Base-by-base conservation (phyloP, 2,329 filamentous ascomycete genomes). In the Trichoderma sp. region DNA sequence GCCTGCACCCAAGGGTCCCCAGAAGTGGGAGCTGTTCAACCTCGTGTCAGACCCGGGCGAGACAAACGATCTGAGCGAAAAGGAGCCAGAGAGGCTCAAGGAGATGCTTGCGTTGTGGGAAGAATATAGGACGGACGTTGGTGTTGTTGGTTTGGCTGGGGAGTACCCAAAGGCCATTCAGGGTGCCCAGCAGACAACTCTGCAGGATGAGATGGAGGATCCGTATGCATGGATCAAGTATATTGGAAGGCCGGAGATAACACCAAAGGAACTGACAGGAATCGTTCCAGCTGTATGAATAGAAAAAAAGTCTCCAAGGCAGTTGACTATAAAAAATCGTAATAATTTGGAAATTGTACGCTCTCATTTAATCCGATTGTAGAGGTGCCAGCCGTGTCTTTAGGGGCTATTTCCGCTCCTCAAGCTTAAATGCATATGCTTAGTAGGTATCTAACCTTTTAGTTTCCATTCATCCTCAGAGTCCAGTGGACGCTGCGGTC, bases 11-110 rank as follows among this genome's bases (percentile, higher is more conserved):
- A 67, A 59, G 21, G 64, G 64, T 16, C 64, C 64, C n/a, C 64
- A 67, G 13, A 47, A 43, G 53, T 80, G 78, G 79, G 73, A 79
- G 72, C 68, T 80, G 53, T 81, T 76, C 69, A 75, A 80, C 70
- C 59, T 79, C 10, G 62, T 71, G 14, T 67, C 71, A 21, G 78
- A 80, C 57, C 76, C 75, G 5, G 79, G 77, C 5, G 77, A 81
- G 74, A 76, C 74, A 2, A 69, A 73, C 11, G 77, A 81, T 68
- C 47, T 78, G 60, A 69, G 72, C 5, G 72, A 73, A 16, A 49
- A 71, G 43, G 68, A 77, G 55, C 73, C 74, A 3, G 72, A 74
- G 27, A 73, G 72, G 49, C 70, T 80, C 35, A 71, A 73, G 16
- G 75, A 76, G 53, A 70, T 80, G 69, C 64, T 79, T 21, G 69